These are phyloP conservation scores for Pyrenula massariospora DNA, from an alignment of 495 filamentous ascomycete species.

Conservation along the genomic window DNA sequence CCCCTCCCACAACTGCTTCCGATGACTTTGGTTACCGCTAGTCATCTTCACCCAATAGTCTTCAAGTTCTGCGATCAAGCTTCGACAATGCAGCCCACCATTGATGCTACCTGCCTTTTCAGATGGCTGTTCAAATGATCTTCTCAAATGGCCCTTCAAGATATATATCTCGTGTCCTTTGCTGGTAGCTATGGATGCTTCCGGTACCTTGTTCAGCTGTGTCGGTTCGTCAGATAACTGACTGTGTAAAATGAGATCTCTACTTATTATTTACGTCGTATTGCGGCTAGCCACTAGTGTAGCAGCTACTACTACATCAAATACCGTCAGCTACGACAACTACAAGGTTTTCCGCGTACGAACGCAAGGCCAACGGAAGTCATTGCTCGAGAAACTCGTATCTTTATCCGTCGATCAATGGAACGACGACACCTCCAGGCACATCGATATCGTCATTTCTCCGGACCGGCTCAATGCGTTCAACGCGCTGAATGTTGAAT, in stretches of 20 bases:
- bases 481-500: not conserved
- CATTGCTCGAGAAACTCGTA: not conserved
- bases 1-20: not conserved
- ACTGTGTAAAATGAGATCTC: not conserved
- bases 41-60: not conserved
- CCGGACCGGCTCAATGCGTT: not conserved
- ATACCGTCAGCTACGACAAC: not conserved
- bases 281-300: not conserved
- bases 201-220: not conserved
- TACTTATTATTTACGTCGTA: not conserved
- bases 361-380: not conserved
- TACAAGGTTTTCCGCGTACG: not conserved
- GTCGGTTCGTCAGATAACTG: not conserved
- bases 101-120: not conserved
- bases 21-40: not conserved
- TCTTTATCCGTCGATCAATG: constrained; percentile 9
- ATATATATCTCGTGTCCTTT: too few species aligned
- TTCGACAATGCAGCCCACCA: not conserved
- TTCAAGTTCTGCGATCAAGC: not conserved
- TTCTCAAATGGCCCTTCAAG: too few species aligned
- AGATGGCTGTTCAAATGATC: too few species aligned
- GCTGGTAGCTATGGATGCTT: not conserved
- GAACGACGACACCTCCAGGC: constrained; percentile 3
- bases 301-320: not conserved
- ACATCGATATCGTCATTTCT: not conserved